Evolutionary conservation across 2,329 filamentous ascomycete genomes (phyloP).

Genomic region (Ophiostoma ulmi): DNA sequence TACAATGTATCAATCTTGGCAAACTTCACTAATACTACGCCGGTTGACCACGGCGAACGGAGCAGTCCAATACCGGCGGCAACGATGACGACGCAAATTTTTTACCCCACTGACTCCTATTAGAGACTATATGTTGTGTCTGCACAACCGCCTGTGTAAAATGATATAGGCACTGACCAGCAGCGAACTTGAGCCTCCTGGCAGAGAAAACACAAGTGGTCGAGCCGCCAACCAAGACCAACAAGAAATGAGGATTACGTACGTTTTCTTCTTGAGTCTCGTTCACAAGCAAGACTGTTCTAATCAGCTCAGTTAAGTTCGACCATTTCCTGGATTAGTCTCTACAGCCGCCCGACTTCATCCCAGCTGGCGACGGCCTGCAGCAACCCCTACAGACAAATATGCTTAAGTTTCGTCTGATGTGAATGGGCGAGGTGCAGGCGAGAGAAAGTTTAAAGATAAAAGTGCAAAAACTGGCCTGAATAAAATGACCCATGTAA

Average conservation of each 20-base stretch:
- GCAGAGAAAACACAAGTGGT: background rate
- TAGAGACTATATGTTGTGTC: background rate
- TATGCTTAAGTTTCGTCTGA: slow-evolving; percentile 9
- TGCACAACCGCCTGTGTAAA: background rate
- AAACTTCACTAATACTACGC: slow-evolving; percentile 7
- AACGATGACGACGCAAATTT: slow-evolving; percentile 2
- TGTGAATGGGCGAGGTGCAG: background rate
- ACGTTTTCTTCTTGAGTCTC: background rate
- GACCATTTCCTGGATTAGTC: background rate
- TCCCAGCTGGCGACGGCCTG: background rate
- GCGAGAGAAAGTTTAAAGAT: background rate
- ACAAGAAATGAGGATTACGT: slow-evolving; percentile 7
- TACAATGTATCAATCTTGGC: background rate
- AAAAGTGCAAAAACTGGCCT: background rate
- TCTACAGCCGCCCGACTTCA: background rate
- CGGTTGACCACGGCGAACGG: background rate
- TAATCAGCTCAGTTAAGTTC: background rate
- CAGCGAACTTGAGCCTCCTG: slow-evolving; percentile 1
- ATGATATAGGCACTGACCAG: background rate
- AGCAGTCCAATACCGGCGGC: background rate
- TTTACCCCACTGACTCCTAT: background rate
- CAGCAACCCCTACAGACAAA: background rate
- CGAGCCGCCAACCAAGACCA: background rate
- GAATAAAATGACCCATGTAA: background rate
- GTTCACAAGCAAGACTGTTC: background rate